phyloP scores from a whole-genome alignment of 2,329 filamentous ascomycete species.

The Bimuria novae-zelandiae region DNA sequence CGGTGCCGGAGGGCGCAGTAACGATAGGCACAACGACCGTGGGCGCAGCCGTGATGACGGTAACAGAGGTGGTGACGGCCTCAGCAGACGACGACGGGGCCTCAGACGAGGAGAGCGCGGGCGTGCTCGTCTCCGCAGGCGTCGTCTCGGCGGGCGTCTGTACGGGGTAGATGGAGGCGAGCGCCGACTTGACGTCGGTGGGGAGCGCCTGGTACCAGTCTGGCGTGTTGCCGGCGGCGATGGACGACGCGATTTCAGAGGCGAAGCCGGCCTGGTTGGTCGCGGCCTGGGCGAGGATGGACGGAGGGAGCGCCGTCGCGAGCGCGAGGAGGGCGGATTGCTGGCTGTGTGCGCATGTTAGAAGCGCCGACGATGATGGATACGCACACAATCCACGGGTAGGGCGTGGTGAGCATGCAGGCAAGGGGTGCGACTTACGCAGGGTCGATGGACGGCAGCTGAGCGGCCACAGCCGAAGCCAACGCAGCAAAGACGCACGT shows the following conservation, averaged over 20 bases:
- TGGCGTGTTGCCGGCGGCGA: slow-evolving; percentile 50
- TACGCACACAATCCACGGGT: too few relatives aligned
- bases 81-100: background rate
- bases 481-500: slow-evolving; percentile 35
- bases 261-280: slow-evolving; percentile 50
- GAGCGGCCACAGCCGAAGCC: slow-evolving; percentile 33
- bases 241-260: slow-evolving; percentile 48
- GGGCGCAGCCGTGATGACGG: slow-evolving; percentile 11
- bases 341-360: slow-evolving; percentile 8
- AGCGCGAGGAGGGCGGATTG: slow-evolving; percentile 49
- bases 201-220: slow-evolving; percentile 53
- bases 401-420: slow-evolving; percentile 11
- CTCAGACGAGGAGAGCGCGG: background rate
- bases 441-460: slow-evolving; percentile 16
- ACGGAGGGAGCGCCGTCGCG: slow-evolving; percentile 51
- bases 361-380: background rate
- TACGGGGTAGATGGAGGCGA: slow-evolving; percentile 44
- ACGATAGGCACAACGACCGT: slow-evolving; percentile 6
- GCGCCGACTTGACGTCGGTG: slow-evolving; percentile 50
- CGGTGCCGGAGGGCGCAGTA: slow-evolving; percentile 16
- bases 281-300: slow-evolving; percentile 46
- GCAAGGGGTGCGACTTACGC: slow-evolving; percentile 24
- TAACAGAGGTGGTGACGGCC: slow-evolving; percentile 12
- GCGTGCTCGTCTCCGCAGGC: slow-evolving; percentile 19
- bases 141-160: slow-evolving; percentile 24